A percentile compares a stretch with the other conserved stretches of the same genome.
Evolutionary conservation across 768 basidiomycete genomes (phyloP).

Genomic region (Suillus alpinus): DNA sequence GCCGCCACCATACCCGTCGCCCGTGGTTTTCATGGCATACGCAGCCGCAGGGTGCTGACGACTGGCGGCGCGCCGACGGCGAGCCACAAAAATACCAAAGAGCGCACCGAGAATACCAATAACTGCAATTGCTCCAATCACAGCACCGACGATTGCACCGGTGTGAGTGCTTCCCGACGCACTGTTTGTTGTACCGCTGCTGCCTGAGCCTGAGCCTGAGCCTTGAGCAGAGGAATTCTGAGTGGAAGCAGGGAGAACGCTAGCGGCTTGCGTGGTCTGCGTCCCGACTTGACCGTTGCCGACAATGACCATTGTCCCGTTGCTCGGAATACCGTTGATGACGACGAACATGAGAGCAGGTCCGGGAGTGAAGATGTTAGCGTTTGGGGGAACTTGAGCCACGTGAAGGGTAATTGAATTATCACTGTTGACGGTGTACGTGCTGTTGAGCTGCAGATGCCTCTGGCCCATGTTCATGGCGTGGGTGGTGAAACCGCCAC

Average conservation of each 20-base stretch:
- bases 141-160: constrained; percentile 24
- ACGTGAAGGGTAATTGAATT: constrained; percentile 79
- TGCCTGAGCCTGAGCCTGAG: constrained; percentile 11
- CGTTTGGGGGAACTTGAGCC: constrained; percentile 77
- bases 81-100: constrained; percentile 46
- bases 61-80: constrained; percentile 46
- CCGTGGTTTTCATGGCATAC: constrained; percentile 39
- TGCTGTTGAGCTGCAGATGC: constrained; percentile 76
- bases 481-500: constrained; percentile 85
- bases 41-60: constrained; percentile 27
- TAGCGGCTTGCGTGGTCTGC: constrained; percentile 48
- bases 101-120: constrained; percentile 30
- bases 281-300: constrained; percentile 76
- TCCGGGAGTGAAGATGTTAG: constrained; percentile 87
- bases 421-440: constrained; percentile 78
- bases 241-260: constrained; percentile 34
- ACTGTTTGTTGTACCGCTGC: constrained; percentile 5
- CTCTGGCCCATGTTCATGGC: constrained; percentile 90
- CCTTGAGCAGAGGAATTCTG: constrained; percentile 42
- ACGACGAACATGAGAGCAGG: constrained; percentile 82
- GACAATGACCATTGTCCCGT: constrained; percentile 72
- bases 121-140: constrained; percentile 29
- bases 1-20: constrained; percentile 9
- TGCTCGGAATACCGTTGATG: constrained; percentile 81
- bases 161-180: constrained; percentile 21